Conservation (phyloP, 2,329 filamentous ascomycete species). For the Xylariales sp. region DNA sequence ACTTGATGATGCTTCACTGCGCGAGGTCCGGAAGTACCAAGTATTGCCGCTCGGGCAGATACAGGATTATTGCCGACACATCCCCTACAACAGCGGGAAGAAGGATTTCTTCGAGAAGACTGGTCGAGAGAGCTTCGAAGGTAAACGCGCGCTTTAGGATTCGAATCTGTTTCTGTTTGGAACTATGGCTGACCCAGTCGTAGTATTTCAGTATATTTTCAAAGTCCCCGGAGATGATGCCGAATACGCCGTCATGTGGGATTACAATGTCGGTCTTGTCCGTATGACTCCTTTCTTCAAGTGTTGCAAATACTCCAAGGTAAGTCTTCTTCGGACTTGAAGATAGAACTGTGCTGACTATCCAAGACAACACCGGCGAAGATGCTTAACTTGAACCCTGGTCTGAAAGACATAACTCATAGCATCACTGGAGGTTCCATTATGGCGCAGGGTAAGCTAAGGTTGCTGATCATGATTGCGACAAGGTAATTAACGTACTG, state of each 20-base stretch:
- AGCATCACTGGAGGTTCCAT: slow-evolving; percentile 93
- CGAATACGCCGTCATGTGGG: slow-evolving; percentile 84
- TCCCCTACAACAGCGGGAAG: slow-evolving; percentile 93
- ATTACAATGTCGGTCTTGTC: slow-evolving; percentile 91
- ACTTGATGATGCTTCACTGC: slow-evolving; percentile 50
- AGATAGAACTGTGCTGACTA: slow-evolving; percentile 7
- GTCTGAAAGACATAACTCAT: slow-evolving; percentile 82
- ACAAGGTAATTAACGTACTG: no score
- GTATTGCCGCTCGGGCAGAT: slow-evolving; percentile 64
- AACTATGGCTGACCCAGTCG: slow-evolving; percentile 15
- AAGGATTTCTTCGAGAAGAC: slow-evolving; percentile 85
- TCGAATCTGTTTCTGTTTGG: not conserved
- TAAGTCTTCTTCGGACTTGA: slow-evolving; percentile 32
- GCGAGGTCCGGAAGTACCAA: slow-evolving; percentile 57
- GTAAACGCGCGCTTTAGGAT: slow-evolving; percentile 40
- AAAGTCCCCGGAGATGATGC: slow-evolving; percentile 60
- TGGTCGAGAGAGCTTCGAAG: slow-evolving; percentile 81
- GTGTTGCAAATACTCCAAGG: slow-evolving; percentile 82
- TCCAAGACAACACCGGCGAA: slow-evolving; percentile 80
- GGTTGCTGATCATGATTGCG: no score
- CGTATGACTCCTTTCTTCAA: slow-evolving; percentile 95
- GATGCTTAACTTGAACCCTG: slow-evolving; percentile 71
- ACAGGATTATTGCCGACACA: slow-evolving; percentile 62
- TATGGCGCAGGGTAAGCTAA: slow-evolving; percentile 73
- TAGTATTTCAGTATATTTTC: slow-evolving; percentile 84